Base-by-base conservation (phyloP, 139 green algal species). In the Parachlorella kessleri region DNA sequence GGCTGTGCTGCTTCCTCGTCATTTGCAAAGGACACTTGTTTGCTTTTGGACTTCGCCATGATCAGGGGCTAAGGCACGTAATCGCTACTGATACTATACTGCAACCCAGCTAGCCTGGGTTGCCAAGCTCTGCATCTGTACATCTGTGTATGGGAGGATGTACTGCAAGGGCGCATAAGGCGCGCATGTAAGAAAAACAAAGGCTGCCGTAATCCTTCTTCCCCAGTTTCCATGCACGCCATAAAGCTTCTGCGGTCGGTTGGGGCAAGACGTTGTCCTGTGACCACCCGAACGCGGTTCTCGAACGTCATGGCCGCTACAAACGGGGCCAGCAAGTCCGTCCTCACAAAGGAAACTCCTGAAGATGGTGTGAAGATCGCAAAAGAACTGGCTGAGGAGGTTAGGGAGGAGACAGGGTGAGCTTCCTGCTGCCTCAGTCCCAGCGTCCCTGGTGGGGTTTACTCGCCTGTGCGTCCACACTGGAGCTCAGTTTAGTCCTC, bases 311-410 rank as follows among this genome's bases (percentile, higher is more conserved):
- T 8, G n/a, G 28, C 63, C 28, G 63, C 63, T 18, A 18, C 26
- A 35, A 32, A 33, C n/a, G 8, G 14, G 63, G 48, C 21, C 48
- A 28, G 48, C 48, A 59, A 18, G 14, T 59, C 48, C 48, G 48
- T 35, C 63, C 23, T 21, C 21, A 10, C 9, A 69, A 69, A 35
- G n/a, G 14, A 69, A 30, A 69, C 9, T 35, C 26, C 26, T 69
- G 63, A 69, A 32, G 69, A 75, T 53, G 69, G 69, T 37, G 9
- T 75, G 9, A 77, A 77, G 71, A 24, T 77, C 7, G 36, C 3
- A 9, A 24, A 77, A 77, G 71, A 77, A 32, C 8, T 77, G n/a
- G 71, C 71, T 28, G 33, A 77, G 32, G 35, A 77, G 38, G 36
- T 55, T 14, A 36, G 59, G 9, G 71, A 77, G 21, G 14, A 39